Conservation (phyloP, 2,329 filamentous ascomycete genomes). For the Alternaria incomplexa region DNA sequence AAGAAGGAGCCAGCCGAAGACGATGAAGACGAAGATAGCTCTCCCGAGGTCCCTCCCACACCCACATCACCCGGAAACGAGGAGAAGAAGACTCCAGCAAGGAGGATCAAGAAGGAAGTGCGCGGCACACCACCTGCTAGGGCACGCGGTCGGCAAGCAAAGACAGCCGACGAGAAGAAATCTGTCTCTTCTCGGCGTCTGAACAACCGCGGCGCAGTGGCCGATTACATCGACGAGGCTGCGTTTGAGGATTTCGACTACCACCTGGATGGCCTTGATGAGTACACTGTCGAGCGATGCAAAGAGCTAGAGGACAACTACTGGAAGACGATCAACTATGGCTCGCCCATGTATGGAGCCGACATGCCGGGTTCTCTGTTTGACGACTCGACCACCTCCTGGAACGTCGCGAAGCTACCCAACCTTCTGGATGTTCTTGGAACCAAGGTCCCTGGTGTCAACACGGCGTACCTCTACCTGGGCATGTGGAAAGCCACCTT, state of each 20-base stretch:
- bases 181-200: constrained; percentile 88
- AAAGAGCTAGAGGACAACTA: constrained; percentile 93
- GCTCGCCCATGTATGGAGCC: constrained; percentile 91
- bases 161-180: constrained; percentile 53
- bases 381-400: constrained; percentile 79
- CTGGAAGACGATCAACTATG: constrained; percentile 97
- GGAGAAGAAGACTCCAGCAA: constrained; percentile 42
- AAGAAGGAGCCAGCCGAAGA: constrained; percentile 31
- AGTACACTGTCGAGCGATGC: constrained; percentile 89
- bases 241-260: constrained; percentile 94
- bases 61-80: constrained; percentile 53
- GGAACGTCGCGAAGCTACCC: constrained; percentile 94
- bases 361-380: constrained; percentile 97
- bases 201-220: constrained; percentile 79
- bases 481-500: constrained; percentile 99
- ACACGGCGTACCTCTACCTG: constrained; percentile 95
- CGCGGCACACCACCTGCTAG: constrained; percentile 60
- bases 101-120: constrained; percentile 45
- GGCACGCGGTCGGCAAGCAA: constrained; percentile 59
- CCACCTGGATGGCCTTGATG: constrained; percentile 78
- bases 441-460: constrained; percentile 95
- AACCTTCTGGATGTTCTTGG: constrained; percentile 94
- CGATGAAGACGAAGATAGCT: constrained; percentile 44
- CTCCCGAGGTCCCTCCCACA: constrained; percentile 48
- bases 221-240: constrained; percentile 83